A percentile compares a stretch with the other conserved stretches of the same genome.
Evolutionary conservation across 2,329 filamentous ascomycete genomes (phyloP).

Genomic region (Torrubiellomyces zombiae): DNA sequence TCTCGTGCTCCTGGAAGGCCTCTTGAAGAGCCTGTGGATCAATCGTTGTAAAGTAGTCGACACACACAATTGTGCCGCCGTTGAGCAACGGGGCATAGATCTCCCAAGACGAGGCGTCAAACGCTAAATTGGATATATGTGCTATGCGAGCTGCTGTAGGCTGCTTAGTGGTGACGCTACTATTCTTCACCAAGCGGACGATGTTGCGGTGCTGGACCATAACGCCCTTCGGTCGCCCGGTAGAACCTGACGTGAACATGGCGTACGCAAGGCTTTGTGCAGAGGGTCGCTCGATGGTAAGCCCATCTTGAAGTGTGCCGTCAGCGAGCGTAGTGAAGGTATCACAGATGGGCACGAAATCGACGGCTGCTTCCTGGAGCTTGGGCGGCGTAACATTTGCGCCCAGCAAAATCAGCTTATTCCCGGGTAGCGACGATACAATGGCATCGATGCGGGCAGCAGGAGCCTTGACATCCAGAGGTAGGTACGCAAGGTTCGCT

Average conservation of each 20-base stretch:
- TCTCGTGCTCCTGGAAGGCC: too few relatives aligned
- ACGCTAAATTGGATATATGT: slow-evolving; percentile 4
- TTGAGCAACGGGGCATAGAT: slow-evolving; percentile 4
- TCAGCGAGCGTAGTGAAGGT: too few relatives aligned
- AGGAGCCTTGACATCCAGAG: slow-evolving; percentile 8
- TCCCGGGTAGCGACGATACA: slow-evolving; percentile 4
- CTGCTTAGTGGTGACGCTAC: too few relatives aligned
- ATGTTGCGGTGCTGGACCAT: too few relatives aligned
- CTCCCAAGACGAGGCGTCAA: slow-evolving; percentile 5
- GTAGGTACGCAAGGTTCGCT: slow-evolving; percentile 9
- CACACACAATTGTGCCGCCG: slow-evolving; percentile 4
- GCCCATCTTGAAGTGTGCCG: too few relatives aligned
- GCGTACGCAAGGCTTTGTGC: too few relatives aligned
- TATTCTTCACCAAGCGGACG: slow-evolving; percentile 2
- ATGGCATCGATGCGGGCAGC: slow-evolving; percentile 6
- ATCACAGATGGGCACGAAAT: too few relatives aligned
- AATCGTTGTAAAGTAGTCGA: slow-evolving; percentile 3
- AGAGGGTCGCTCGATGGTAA: too few relatives aligned
- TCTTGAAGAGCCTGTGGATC: too few relatives aligned
- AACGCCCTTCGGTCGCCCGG: slow-evolving; percentile 2
- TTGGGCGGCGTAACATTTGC: slow-evolving; percentile 1
- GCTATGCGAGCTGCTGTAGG: neutral
- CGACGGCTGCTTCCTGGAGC: slow-evolving; percentile 3
- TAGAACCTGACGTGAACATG: too few relatives aligned
- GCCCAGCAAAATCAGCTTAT: slow-evolving; percentile 6